These are phyloP conservation scores for Aegilops longissima DNA, from an alignment of 176 grass and related monocot genomes.

Conservation along the genomic window DNA sequence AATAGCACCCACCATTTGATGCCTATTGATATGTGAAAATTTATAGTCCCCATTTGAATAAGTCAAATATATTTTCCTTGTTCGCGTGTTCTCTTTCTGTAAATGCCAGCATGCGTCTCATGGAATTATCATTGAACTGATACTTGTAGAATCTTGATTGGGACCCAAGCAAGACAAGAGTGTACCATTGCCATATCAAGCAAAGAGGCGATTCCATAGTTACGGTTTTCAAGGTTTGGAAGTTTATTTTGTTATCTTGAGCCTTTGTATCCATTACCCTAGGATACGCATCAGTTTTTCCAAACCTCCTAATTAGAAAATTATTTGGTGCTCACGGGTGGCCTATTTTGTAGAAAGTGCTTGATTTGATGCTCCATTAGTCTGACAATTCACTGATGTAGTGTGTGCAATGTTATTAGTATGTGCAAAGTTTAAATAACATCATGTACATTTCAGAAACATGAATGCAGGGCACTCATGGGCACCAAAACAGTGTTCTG, in stretches of 20 bases:
- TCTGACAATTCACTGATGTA: neutral
- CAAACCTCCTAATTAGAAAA: neutral
- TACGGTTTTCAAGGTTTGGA: conserved; percentile 53
- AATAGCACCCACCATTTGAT: neutral
- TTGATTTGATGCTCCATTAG: neutral
- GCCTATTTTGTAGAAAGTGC: neutral
- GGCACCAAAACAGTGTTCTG: neutral
- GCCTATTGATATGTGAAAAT: neutral
- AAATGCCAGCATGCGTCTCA: neutral
- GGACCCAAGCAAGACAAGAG: conserved; percentile 45
- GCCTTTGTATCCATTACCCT: neutral
- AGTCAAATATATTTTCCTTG: neutral
- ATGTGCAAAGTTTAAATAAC: neutral
- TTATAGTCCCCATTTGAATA: neutral
- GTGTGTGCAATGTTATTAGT: neutral
- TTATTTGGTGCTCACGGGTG: neutral
- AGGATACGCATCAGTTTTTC: neutral
- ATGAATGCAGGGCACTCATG: neutral
- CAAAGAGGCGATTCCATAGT: conserved; percentile 10
- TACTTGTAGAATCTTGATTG: conserved; percentile 59
- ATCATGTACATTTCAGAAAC: neutral
- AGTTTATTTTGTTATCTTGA: neutral
- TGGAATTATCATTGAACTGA: conserved; percentile 2
- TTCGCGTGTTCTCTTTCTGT: neutral
- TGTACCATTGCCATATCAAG: conserved; percentile 67